Evolutionary conservation across 768 basidiomycete genomes (phyloP), one percentile per base, ranked within the genome.

Genomic region (Kwoniella mangroviensis): DNA sequence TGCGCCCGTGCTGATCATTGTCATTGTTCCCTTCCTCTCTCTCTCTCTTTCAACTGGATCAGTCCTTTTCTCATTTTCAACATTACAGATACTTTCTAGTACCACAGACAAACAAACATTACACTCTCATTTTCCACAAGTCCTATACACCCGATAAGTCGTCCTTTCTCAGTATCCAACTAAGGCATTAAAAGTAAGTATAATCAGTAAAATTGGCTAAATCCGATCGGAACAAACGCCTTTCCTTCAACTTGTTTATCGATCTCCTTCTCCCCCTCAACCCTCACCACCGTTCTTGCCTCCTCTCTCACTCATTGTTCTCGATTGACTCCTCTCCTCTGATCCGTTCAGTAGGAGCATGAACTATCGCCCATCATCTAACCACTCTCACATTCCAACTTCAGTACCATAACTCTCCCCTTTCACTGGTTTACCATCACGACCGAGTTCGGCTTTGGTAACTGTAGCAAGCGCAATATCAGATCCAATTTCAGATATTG

Each of bases 341-440:
- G 53, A 19, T 55, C 43, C 53, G 24, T 15, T 19, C 54, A 21
- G 22, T 56, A 42, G 53, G 19, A 65, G 63, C 41, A 65, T 65
- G 63, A 40, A 65, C 55, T 40, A 65, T 24, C 54, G 54, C 54
- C 63, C 26, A 19, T 7, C 52, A 21, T 42, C 42, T 4, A 34
- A 42, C 11, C 21, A 58, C 24, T 43, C 13, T 60, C 41, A 42
- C 10, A 19, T 24, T 19, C 10, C 55, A 21, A 17, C 61, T 49
- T 58, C 52, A 34, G 63, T 53, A 45, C 49, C 66, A 49, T 55
- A 62, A 3, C 53, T 57, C 45, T 34, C 72, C n/a, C 13, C 63
- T 21, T 71, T 74, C 56, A 69, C 65, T 63, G 73, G 73, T 52
- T 66, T 69, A 42, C 69, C 69, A 17, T 65, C 73, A n/a, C 51